Evolutionary conservation across 1,284 basidiomycete species (phyloP), one percentile per base, ranked within the genome.

Genomic region (Inonotus hispidus): DNA sequence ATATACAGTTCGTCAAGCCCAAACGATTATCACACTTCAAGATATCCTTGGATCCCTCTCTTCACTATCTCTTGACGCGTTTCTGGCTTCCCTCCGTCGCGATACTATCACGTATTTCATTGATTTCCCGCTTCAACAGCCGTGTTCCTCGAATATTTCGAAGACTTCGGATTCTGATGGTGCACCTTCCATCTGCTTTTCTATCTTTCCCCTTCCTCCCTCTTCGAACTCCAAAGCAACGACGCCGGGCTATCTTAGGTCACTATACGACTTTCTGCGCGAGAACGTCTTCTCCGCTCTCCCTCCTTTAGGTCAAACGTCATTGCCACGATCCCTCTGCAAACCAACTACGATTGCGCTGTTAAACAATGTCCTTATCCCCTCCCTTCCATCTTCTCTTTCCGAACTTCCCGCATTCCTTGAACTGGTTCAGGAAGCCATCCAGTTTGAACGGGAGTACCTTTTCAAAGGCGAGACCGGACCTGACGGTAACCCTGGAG

Each of bases 311-410:
- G 76, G 83, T 50, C 65, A 67, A 39, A 66, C 68, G 3, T 64
- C 70, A 1, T 85, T 90, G 65, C 70, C 75, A 32, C 79, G 74
- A 49, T 81, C 82, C 11, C 74, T 92, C 0, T 77, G 75, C 70
- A 84, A 82, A 67, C 82, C 85, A 3, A 66, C 88, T 32, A 79
- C 79, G 3, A 75, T 72, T 2, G 82, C 83, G 21, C 68, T 93
- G 14, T 77, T 94, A 45, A 79, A 82, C 54, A 77, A 82, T 63
- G 71, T 93, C 25, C 77, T 94, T 23, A 74, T 87, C 41, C 83
- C 88, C 0, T 79, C 79, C 16, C 73, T 93, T 4, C 90, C 92
- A 0, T 80, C 82, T 0, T 79, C 84, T 2, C 77, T 87, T 39
- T 72, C 77, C 5, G 71, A 70, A 1, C 75, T 94, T 0, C 82